Percentiles rank a stretch among this genome's conserved stretches.
Conservation (phyloP, 352 stramenopile genomes). For the Pythium graminicola region DNA sequence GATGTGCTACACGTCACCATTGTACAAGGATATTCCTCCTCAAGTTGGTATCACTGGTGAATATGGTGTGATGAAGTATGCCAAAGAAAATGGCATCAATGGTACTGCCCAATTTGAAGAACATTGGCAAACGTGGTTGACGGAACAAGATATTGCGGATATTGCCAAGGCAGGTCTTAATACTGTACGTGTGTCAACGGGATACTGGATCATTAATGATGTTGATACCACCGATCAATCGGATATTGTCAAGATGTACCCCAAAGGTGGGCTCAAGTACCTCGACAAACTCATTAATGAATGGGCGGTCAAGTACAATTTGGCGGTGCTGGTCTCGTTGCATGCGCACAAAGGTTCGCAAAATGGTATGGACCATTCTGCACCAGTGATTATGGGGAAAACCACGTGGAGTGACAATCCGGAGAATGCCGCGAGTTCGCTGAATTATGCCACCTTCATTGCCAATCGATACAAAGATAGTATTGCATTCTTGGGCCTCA, state of each 20-base stretch:
- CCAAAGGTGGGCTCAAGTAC: constrained; percentile 39
- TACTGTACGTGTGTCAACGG: constrained; percentile 66
- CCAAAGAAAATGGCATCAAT: constrained; percentile 31
- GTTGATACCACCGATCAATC: constrained; percentile 16
- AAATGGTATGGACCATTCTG: constrained; percentile 72
- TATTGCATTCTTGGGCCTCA: constrained; percentile 54
- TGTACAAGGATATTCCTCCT: constrained; percentile 70
- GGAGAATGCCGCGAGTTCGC: constrained; percentile 53
- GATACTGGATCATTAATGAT: constrained; percentile 71
- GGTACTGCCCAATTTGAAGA: constrained; percentile 39
- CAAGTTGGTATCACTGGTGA: constrained; percentile 38
- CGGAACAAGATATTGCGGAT: constrained; percentile 51
- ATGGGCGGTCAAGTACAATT: constrained; percentile 54
- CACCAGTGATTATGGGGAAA: constrained; percentile 22
- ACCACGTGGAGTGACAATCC: constrained; percentile 34
- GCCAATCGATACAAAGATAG: constrained; percentile 37
- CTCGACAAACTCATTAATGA: constrained; percentile 75
- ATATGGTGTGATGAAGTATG: constrained; percentile 39
- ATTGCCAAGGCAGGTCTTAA: constrained; percentile 59
- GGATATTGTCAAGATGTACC: constrained; percentile 33
- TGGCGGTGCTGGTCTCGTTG: constrained; percentile 73
- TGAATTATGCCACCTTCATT: constrained; percentile 46
- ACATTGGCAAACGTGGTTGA: constrained; percentile 50
- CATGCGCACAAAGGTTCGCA: constrained; percentile 67
- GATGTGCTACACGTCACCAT: constrained; percentile 68